A percentile compares a stretch with the other conserved stretches of the same genome.
Conservation (phyloP, 495 filamentous ascomycete genomes). For the Neurospora cerealis region DNA sequence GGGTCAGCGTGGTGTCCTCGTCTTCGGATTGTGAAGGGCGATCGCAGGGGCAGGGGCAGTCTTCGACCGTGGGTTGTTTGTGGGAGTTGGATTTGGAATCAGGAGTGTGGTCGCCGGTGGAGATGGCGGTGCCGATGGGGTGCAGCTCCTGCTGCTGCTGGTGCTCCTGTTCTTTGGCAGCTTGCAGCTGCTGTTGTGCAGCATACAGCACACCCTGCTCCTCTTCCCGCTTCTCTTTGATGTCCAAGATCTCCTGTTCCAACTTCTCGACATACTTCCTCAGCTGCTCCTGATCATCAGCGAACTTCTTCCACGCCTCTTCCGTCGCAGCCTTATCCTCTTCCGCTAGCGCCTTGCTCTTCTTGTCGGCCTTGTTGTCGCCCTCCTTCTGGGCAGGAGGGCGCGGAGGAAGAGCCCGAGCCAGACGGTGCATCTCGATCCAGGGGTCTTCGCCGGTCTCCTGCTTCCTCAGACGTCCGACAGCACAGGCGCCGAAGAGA, state of each 20-base stretch:
- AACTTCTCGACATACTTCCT: slow-evolving; percentile 13
- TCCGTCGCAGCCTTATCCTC: slow-evolving; percentile 1
- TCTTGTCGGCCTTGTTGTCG: neutral
- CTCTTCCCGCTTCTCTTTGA: slow-evolving; percentile 1
- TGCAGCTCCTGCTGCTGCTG: neutral
- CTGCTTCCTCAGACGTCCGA: neutral
- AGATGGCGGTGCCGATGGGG: neutral
- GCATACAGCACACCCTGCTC: neutral
- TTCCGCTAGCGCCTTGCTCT: neutral
- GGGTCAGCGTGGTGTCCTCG: neutral
- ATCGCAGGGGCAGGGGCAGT: neutral
- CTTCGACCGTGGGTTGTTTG: neutral
- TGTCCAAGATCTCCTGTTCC: slow-evolving; percentile 8
- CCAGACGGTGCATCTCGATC: slow-evolving; percentile 14
- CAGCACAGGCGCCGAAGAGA: neutral
- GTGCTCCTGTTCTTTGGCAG: neutral
- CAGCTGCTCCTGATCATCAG: slow-evolving; percentile 6
- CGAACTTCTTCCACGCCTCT: slow-evolving; percentile 9
- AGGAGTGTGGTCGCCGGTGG: neutral
- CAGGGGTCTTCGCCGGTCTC: slow-evolving; percentile 4
- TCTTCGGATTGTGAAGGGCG: neutral
- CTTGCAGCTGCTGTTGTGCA: neutral
- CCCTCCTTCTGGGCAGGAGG: neutral
- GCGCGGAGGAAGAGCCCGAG: slow-evolving; percentile 5
- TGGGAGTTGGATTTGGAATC: neutral